These are phyloP conservation scores for Pseudozyma pruni DNA, from an alignment of 1,284 basidiomycete genomes.

Conservation along the genomic window DNA sequence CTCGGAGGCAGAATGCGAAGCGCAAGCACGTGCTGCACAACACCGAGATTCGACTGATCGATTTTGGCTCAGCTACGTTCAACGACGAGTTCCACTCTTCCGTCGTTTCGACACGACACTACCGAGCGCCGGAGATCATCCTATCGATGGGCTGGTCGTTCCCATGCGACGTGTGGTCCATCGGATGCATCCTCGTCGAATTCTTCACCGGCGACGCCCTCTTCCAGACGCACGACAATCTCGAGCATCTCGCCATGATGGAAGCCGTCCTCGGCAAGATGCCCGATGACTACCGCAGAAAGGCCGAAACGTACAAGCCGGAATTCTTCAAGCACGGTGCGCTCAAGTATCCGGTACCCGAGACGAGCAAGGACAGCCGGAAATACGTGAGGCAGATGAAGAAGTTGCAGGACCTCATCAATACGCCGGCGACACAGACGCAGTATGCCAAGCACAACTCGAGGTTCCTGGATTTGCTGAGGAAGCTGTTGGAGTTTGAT, in stretches of 20 bases:
- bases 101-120: constrained; percentile 96
- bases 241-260: constrained; percentile 99
- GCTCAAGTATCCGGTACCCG: constrained; percentile 90
- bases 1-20: constrained; percentile 56
- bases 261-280: constrained; percentile 98
- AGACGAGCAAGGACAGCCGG: constrained; percentile 85
- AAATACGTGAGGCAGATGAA: constrained; percentile 92
- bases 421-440: constrained; percentile 55
- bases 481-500: constrained; percentile 89
- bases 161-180: constrained; percentile 97
- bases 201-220: constrained; percentile 97
- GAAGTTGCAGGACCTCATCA: constrained; percentile 86
- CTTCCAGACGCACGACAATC: constrained; percentile 98
- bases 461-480: constrained; percentile 87
- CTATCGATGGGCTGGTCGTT: constrained; percentile 95
- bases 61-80: constrained; percentile 98
- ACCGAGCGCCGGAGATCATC: constrained; percentile 98
- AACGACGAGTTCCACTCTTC: constrained; percentile 98
- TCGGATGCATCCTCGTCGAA: constrained; percentile 98
- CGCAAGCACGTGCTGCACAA: constrained; percentile 75
- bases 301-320: constrained; percentile 75
- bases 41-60: constrained; percentile 95
- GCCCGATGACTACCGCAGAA: constrained; percentile 79
- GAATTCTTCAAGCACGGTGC: constrained; percentile 90
- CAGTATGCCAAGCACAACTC: constrained; percentile 71